A percentile compares a stretch with the other conserved stretches of the same genome.
Evolutionary conservation across 108 stramenopile genomes (phyloP).

Genomic region (Cylindrotheca closterium): DNA sequence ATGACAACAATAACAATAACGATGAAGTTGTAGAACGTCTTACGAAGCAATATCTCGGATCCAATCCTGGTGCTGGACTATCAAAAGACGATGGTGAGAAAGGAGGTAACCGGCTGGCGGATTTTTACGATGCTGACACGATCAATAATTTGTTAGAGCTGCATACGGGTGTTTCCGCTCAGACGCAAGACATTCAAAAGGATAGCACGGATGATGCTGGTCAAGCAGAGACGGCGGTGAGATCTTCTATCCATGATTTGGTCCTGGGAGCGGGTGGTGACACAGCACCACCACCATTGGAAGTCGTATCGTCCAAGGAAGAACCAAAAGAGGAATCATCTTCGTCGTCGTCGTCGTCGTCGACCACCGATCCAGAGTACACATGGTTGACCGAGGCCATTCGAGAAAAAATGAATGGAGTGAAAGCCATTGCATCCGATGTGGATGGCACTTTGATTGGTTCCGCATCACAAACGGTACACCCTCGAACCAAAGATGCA

Average conservation of each 20-base stretch:
- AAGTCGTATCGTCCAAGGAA: not conserved
- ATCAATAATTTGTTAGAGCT: no score
- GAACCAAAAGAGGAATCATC: not conserved
- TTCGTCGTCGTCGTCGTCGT: not conserved
- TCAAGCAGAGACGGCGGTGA: slow-evolving; percentile 1
- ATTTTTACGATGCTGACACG: no score
- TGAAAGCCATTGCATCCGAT: slow-evolving; percentile 79
- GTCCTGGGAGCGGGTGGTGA: slow-evolving; percentile 54
- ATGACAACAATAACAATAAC: slow-evolving; percentile 2
- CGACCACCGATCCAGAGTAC: no score
- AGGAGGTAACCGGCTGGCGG: no score
- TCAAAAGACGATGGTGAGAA: not conserved
- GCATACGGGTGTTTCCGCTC: not conserved
- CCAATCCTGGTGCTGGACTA: slow-evolving; percentile 13
- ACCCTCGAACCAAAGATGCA: slow-evolving; percentile 62
- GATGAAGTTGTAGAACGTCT: slow-evolving; percentile 11
- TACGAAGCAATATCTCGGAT: no score
- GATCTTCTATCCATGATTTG: slow-evolving; percentile 57
- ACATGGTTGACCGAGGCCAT: slow-evolving; percentile 14
- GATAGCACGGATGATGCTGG: no score
- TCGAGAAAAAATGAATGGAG: slow-evolving; percentile 17
- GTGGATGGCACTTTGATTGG: slow-evolving; percentile 86
- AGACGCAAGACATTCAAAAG: slow-evolving; percentile 6
- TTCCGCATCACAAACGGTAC: slow-evolving; percentile 53
- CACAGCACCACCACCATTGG: slow-evolving; percentile 1